phyloP scores from a whole-genome alignment of 768 basidiomycete species.

The Kockovaella imperatae region DNA sequence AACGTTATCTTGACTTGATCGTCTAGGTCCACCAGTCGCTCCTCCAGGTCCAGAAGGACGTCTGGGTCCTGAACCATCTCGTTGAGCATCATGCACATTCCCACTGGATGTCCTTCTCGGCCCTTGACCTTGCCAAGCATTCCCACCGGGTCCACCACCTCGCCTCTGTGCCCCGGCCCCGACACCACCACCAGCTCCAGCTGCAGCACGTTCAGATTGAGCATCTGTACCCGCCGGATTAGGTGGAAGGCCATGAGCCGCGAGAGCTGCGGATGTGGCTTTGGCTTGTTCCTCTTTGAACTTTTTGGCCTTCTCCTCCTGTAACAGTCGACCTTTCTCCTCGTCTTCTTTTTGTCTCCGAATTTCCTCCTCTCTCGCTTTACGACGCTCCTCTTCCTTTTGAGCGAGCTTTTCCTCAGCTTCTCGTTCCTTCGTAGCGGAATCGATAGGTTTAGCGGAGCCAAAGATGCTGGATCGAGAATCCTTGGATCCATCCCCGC shows the following conservation, averaged over 20 bases:
- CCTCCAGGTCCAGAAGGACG: not conserved
- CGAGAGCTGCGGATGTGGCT: constrained; percentile 15
- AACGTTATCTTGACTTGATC: not conserved
- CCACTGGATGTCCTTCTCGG: not conserved
- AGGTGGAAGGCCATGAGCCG: constrained; percentile 1
- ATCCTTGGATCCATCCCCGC: constrained; percentile 40
- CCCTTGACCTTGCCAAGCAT: not conserved
- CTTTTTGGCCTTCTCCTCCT: constrained; percentile 49
- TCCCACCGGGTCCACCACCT: not conserved
- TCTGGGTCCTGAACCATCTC: constrained; percentile 1
- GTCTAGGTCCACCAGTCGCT: not conserved
- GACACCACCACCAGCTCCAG: not conserved
- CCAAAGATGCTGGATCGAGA: constrained; percentile 74
- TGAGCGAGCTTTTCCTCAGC: constrained; percentile 38
- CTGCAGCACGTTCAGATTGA: no score
- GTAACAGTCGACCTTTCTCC: constrained; percentile 20
- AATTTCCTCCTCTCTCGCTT: constrained; percentile 27
- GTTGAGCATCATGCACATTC: not conserved
- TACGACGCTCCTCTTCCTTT: constrained; percentile 27
- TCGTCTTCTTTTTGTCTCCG: constrained; percentile 26
- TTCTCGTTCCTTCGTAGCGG: constrained; percentile 56
- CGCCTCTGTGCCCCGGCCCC: constrained; percentile 3
- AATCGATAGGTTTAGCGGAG: constrained; percentile 80
- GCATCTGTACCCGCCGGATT: not conserved
- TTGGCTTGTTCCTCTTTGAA: constrained; percentile 51